Evolutionary conservation across 495 filamentous ascomycete species (phyloP).

Genomic region (Saxophila tyrrhenica): DNA sequence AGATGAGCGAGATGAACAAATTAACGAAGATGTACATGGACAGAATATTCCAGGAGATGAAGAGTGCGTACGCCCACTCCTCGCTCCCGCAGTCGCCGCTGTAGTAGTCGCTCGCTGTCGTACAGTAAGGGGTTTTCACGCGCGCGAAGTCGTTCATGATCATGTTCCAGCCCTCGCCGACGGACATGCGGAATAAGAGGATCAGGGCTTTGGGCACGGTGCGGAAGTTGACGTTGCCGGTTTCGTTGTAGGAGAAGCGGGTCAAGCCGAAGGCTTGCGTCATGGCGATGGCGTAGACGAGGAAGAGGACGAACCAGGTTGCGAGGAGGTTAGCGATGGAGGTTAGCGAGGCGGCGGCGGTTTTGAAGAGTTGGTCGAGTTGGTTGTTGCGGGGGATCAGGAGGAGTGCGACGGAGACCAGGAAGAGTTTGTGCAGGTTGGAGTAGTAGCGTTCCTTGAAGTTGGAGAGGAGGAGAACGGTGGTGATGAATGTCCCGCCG

Average conservation of each 20-base stretch:
- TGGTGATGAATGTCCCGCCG: conserved; percentile 70
- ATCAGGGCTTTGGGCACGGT: conserved; percentile 89
- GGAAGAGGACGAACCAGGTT: conserved; percentile 93
- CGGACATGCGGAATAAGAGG: conserved; percentile 81
- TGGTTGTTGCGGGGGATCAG: conserved; percentile 96
- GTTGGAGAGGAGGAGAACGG: conserved; percentile 53
- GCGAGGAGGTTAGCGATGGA: conserved; percentile 87
- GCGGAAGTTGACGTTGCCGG: conserved; percentile 80
- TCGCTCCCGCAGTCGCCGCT: conserved; percentile 87
- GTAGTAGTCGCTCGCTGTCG: conserved; percentile 52
- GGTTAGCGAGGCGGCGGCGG: conserved; percentile 85
- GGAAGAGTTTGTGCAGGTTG: conserved; percentile 81
- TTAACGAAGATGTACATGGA: conserved; percentile 99
- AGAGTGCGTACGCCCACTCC: conserved; percentile 74
- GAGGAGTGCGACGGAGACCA: conserved; percentile 81
- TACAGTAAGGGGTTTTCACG: conserved; percentile 66
- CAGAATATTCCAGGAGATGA: conserved; percentile 96
- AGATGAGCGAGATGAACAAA: conserved; percentile 96
- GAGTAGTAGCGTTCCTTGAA: conserved; percentile 48
- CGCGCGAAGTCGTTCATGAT: conserved; percentile 94
- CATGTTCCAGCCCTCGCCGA: conserved; percentile 90
- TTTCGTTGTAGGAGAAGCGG: conserved; percentile 63
- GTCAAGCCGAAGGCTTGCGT: conserved; percentile 96
- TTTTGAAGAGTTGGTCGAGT: conserved; percentile 98
- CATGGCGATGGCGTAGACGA: conserved; percentile 91